Evolutionary conservation across 2,329 filamentous ascomycete species (phyloP), one percentile per base, ranked within the genome.

Genomic region (Fusarium albidum): DNA sequence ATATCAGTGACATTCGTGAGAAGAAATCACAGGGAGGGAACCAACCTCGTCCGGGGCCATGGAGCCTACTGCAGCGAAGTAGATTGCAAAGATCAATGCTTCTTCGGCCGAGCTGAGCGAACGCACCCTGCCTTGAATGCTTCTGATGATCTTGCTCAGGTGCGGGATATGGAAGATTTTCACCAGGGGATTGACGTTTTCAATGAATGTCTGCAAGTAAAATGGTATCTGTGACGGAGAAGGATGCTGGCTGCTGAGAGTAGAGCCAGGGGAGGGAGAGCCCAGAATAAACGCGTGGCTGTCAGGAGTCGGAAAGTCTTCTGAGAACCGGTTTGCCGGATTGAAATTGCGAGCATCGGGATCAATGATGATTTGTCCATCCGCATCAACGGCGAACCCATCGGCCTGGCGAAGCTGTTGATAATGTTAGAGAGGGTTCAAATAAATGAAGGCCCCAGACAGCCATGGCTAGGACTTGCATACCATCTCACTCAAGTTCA

Each of bases 191-290:
- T 58, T 44, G 17, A 58, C 47, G 12, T 55, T 58, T 28, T 58
- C 55, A 13, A 58, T 34, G 28, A 55, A 58, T 6, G 42, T 55
- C 35, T 55, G 55, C 55, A 51, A 58, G 38, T 43, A 48, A 37
- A 58, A 58, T 6, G 52, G 52, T 11, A 58, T 48, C 31, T 58
- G 29, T 6, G 55, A 58, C 9, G 52, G 55, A 14, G 43, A 48
- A 25, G 52, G 55, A 14, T 48, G 55, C 29, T 21, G 17, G 29
- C 33, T 47, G 26, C 10, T 12, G 7, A 32, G 28, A 32, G 25
- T 17, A 2, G 14, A 27, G 29, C 42, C 35, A 11, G 31, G 35
- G 7, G 29, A 33, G 35, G 42, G n/a, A n/a, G n/a, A 49, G 35
- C 40, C 41, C 6, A 57, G 41, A 10, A 35, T 35, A 26, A 52